These are phyloP conservation scores for Candida caryicola DNA, from an alignment of 805 yeast genomes.

Conservation along the genomic window DNA sequence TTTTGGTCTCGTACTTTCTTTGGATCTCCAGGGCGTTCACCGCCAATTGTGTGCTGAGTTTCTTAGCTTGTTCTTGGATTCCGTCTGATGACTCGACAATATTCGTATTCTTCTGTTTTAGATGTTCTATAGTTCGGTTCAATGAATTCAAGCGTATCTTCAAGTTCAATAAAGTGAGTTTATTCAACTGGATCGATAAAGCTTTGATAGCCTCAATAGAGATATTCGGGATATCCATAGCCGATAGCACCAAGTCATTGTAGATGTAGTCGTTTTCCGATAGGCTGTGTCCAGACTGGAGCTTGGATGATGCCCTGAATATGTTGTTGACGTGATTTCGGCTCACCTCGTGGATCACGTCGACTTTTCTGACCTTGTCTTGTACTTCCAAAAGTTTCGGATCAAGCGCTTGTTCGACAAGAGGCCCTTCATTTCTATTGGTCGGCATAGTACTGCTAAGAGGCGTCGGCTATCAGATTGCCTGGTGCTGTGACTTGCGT, in stretches of 20 bases:
- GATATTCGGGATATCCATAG: slow-evolving; percentile 13
- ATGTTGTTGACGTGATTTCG: slow-evolving; percentile 25
- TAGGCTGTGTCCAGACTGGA: slow-evolving; percentile 9
- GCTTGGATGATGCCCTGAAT: slow-evolving; percentile 17
- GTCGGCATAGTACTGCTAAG: not conserved
- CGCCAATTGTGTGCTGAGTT: not conserved
- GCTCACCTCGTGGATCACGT: slow-evolving; percentile 17
- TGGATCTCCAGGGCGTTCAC: not conserved
- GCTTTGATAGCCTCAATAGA: slow-evolving; percentile 18
- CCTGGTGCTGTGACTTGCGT: too few relatives aligned
- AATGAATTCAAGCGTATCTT: slow-evolving; percentile 13
- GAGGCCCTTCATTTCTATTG: not conserved
- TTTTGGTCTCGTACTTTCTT: not conserved
- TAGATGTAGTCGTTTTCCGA: not conserved
- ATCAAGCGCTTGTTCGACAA: not conserved
- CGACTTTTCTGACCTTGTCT: slow-evolving; percentile 16
- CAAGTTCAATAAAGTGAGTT: slow-evolving; percentile 22
- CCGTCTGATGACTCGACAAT: not conserved
- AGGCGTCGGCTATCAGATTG: too few relatives aligned
- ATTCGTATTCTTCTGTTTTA: not conserved
- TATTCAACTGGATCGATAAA: slow-evolving; percentile 31
- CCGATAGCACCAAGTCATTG: slow-evolving; percentile 1
- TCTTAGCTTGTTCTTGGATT: not conserved
- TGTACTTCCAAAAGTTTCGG: slow-evolving; percentile 2
- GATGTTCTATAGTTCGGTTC: slow-evolving; percentile 1